phyloP scores from a whole-genome alignment of 148 eudicot species.

The Chenopodium berlandieri region DNA sequence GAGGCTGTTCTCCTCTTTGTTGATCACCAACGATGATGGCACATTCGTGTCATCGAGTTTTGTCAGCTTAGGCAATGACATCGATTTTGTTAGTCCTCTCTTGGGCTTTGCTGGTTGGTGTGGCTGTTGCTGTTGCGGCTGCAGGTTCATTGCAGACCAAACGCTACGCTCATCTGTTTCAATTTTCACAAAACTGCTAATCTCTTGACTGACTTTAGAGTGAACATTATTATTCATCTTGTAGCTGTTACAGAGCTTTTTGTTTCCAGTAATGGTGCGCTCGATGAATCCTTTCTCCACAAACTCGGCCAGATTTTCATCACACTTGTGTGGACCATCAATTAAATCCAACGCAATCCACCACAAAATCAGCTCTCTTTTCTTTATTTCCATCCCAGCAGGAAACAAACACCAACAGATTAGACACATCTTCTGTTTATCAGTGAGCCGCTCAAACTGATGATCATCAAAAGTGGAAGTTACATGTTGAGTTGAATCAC shows the following conservation, averaged over 20 bases:
- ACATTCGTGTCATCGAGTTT: background rate
- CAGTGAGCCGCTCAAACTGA: background rate
- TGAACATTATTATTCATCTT: background rate
- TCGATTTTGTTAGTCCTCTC: no score
- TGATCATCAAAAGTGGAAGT: no score
- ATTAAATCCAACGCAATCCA: constrained; percentile 12
- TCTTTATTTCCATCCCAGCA: background rate
- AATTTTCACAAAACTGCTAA: no score
- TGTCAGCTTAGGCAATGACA: no score
- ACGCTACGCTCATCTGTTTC: no score
- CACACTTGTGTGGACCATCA: background rate
- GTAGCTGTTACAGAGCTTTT: constrained; percentile 1
- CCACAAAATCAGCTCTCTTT: constrained; percentile 13
- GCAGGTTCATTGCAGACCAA: no score
- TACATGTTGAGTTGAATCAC: no score
- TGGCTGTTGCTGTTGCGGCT: no score
- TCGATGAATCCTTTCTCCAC: constrained; percentile 12
- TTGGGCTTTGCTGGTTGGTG: no score
- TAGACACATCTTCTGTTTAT: background rate
- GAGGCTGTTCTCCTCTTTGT: background rate
- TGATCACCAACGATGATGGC: background rate
- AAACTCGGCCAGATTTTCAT: background rate
- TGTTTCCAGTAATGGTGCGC: background rate
- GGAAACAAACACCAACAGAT: background rate
- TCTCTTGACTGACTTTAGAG: no score